These are phyloP conservation scores for Phytophthora foliorum DNA, from an alignment of 352 stramenopile species.

Conservation along the genomic window DNA sequence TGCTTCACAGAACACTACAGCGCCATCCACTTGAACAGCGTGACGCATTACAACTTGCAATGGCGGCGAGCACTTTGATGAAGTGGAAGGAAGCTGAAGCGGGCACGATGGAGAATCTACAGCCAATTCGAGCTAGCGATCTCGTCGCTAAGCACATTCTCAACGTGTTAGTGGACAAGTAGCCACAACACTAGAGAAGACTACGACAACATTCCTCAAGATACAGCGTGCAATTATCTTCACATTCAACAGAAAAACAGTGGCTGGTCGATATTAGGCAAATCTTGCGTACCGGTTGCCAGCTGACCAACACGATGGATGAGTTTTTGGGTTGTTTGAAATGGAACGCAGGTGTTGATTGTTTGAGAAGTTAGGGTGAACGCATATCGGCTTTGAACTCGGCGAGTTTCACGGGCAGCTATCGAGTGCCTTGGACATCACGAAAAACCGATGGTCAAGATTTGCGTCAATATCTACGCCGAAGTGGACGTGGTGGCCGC, in stretches of 20 bases:
- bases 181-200: not conserved
- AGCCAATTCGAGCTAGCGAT: constrained; percentile 54
- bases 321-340: not conserved
- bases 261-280: no score
- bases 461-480: constrained; percentile 5
- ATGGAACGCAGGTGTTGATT: not conserved
- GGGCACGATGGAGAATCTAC: not conserved
- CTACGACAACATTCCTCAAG: no score
- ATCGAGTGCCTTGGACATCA: not conserved
- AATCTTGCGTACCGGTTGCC: no score
- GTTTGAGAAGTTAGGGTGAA: not conserved
- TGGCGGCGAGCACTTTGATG: constrained; percentile 46
- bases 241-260: no score
- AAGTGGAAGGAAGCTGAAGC: constrained; percentile 27
- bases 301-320: no score
- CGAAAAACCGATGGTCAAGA: not conserved
- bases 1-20: constrained; percentile 24
- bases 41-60: constrained; percentile 28
- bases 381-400: constrained; percentile 2
- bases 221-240: no score
- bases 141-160: constrained; percentile 52
- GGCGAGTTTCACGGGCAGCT: not conserved
- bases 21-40: not conserved
- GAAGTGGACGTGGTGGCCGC: constrained; percentile 4
- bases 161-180: constrained; percentile 24